Conservation (phyloP, 208 protist genomes). For the Trypanosoma scelopori region DNA sequence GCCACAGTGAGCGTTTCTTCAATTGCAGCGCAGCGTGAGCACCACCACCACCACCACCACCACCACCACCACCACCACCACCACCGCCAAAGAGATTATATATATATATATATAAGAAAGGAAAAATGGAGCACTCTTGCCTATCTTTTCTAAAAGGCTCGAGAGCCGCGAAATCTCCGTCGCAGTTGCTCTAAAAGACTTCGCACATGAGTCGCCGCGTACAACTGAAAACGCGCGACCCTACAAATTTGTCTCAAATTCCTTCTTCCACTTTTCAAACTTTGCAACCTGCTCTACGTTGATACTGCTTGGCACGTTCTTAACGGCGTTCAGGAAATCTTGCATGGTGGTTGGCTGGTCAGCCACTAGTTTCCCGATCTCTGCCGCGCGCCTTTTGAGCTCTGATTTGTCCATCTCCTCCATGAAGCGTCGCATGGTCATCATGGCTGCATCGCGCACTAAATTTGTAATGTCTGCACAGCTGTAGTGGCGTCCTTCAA, state of each 20-base stretch:
- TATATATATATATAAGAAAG: no score
- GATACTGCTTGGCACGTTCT: constrained; percentile 87
- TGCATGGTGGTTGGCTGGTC: constrained; percentile 84
- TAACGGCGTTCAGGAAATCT: constrained; percentile 79
- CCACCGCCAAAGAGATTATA: no score
- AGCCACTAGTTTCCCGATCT: constrained; percentile 77
- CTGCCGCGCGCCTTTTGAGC: constrained; percentile 71
- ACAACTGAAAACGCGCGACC: neutral
- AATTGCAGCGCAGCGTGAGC: no score
- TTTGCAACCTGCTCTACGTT: constrained; percentile 82
- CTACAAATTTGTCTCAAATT: constrained; percentile 64
- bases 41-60: no score
- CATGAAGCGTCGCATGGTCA: constrained; percentile 91
- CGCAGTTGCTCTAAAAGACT: neutral
- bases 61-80: no score
- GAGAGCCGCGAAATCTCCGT: no score
- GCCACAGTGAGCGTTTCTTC: no score
- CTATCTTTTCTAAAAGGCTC: no score
- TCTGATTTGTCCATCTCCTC: constrained; percentile 70
- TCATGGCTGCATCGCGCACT: constrained; percentile 92
- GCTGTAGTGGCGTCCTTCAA: constrained; percentile 88
- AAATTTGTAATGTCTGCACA: constrained; percentile 91
- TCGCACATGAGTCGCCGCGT: neutral
- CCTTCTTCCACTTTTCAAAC: constrained; percentile 89
- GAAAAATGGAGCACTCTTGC: no score